Conservation (phyloP, 306 rosid genomes). For the Luffa acutangula region DNA sequence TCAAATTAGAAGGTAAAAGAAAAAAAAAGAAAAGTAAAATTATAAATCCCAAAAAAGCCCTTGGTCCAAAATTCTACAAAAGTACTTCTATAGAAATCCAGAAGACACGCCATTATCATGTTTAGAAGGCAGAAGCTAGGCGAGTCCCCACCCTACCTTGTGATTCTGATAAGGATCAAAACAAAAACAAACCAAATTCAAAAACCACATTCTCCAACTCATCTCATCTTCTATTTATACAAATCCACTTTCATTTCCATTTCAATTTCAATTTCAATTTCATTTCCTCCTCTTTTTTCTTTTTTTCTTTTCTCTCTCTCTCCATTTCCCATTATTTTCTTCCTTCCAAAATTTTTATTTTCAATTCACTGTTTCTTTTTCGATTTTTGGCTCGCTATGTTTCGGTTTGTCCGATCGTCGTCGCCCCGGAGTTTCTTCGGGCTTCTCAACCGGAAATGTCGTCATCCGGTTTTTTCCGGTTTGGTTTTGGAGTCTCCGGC, state of each 20-base stretch:
- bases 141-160: background rate
- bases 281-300: background rate
- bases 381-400: background rate
- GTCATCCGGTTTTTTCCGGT: too few species aligned
- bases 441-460: background rate
- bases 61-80: too few species aligned
- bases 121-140: background rate
- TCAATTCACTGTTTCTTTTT: too few species aligned
- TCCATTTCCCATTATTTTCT: background rate
- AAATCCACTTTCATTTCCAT: too few species aligned
- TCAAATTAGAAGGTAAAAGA: too few species aligned
- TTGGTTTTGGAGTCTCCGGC: background rate
- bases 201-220: background rate
- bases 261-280: background rate
- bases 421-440: background rate
- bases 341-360: background rate
- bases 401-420: background rate
- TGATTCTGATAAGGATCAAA: background rate
- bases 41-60: too few species aligned
- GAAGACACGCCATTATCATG: background rate
- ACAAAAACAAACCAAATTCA: background rate
- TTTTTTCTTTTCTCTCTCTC: background rate
- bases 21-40: too few species aligned
- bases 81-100: background rate
- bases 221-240: background rate